Evolutionary conservation across 2,329 filamentous ascomycete species (phyloP), one percentile per base, ranked within the genome.

Genomic region (Paracoccidioides brasiliensis): DNA sequence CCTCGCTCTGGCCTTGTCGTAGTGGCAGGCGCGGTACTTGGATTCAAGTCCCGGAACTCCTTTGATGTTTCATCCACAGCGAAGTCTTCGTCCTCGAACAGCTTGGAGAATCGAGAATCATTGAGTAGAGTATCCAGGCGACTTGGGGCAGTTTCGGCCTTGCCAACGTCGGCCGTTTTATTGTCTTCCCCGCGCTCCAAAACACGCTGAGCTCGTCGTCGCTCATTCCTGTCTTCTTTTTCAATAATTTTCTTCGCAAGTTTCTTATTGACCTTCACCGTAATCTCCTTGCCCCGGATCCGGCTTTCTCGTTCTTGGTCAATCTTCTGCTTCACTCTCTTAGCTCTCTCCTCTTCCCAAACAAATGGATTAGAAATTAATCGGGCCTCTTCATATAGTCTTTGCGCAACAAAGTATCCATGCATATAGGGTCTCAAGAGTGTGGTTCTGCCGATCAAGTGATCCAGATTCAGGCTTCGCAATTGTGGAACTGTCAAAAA

Each of bases 351-450:
- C 65, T 97, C 88, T 67, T 96, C 89, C 79, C 87, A 95, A 53
- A 94, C 80, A 67, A 94, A 94, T 0, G 93, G 93, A 71, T 97
- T 95, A 52, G 87, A 86, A 64, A 97, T 95, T 58, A 98, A 76
- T 55, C 88, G 80, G 15, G 93, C 93, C 70, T 98, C 90, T 67
- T 98, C 94, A 70, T 98, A 97, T 32, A 98, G 74, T 66, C 90
- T 89, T 64, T 94, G 91, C 40, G 88, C 88, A 51, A 98, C 90
- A 73, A 98, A 98, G 78, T 93, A 97, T 63, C 93, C 94, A 69
- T 98, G 93, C 94, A 98, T 98, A 68, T 98, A 98, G 45, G 93
- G 93, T 46, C 91, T 81, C 43, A 98, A 76, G 22, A 97, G 75
- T 66, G 88, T 93, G 33, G 90, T 95, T 64, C 89, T 90, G 61